phyloP scores from a whole-genome alignment of 83 land plant genomes.

The Thuja plicata region DNA sequence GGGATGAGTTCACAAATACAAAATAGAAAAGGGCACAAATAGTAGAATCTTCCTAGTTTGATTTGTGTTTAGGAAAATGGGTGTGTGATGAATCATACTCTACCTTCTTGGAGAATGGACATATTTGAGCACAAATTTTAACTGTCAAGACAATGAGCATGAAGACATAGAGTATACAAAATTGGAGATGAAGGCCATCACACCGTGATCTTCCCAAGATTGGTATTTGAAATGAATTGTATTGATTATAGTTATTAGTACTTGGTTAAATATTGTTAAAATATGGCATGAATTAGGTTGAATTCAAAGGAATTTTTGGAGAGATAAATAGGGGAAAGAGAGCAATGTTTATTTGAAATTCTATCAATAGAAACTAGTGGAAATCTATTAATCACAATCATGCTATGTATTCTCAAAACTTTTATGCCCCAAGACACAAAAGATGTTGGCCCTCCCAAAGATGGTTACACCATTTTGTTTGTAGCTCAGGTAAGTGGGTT shows the following conservation, averaged over 20 bases:
- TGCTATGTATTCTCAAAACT: no score
- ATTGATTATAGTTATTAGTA: no score
- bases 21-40: not conserved
- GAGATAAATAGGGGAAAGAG: slow-evolving; percentile 19
- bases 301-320: slow-evolving; percentile 21
- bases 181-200: slow-evolving; percentile 9
- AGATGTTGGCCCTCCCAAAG: no score
- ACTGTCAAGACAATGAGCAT: not conserved
- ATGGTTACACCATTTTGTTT: no score
- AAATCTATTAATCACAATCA: no score
- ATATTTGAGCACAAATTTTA: not conserved
- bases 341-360: no score
- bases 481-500: no score
- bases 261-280: no score
- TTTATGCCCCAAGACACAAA: no score
- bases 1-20: not conserved
- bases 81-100: not conserved
- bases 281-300: not conserved
- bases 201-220: not conserved
- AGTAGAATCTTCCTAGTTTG: no score
- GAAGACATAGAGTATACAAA: not conserved
- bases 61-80: not conserved
- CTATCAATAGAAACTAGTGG: no score
- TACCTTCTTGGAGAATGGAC: not conserved
- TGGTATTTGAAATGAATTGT: no score